Percentiles rank a stretch among this genome's conserved stretches.
These are phyloP conservation scores for Fusarium sp. DNA, from an alignment of 2,329 filamentous ascomycete genomes.

Conservation along the genomic window DNA sequence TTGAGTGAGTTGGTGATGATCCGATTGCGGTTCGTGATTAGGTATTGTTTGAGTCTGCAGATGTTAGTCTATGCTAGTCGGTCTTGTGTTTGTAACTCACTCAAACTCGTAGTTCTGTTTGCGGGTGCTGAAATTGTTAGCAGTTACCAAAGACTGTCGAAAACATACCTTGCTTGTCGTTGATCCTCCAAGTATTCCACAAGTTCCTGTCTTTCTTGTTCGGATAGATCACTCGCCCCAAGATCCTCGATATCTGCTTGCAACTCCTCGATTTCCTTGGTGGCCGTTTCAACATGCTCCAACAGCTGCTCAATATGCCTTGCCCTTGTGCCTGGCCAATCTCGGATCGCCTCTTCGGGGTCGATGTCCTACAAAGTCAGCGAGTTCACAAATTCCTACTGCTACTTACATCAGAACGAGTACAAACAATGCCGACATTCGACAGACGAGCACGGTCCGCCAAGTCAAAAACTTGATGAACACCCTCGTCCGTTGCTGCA, in stretches of 20 bases:
- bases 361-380: conserved; percentile 40
- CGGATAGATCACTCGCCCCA: background rate
- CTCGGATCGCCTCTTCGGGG: conserved; percentile 45
- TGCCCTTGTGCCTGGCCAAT: conserved; percentile 43
- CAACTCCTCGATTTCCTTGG: conserved; percentile 4
- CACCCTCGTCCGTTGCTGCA: conserved; percentile 53
- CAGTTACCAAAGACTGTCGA: fast-evolving
- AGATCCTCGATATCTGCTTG: conserved; percentile 24
- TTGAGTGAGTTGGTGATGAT: conserved; percentile 45
- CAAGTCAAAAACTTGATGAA: conserved; percentile 53
- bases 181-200: background rate
- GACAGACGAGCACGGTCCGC: conserved; percentile 49
- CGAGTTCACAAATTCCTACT: fast-evolving
- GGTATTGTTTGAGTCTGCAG: conserved; percentile 44
- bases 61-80: background rate
- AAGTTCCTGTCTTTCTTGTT: background rate
- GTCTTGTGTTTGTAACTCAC: conserved; percentile 30
- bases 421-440: conserved; percentile 56
- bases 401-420: conserved; percentile 51
- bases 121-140: conserved; percentile 11
- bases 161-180: background rate
- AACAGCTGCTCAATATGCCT: conserved; percentile 27
- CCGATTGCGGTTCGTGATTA: conserved; percentile 52
- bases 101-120: conserved; percentile 29
- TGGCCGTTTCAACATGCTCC: conserved; percentile 8